Evolutionary conservation across 108 stramenopile species (phyloP).

Genomic region (Cylindrotheca fusiformis): DNA sequence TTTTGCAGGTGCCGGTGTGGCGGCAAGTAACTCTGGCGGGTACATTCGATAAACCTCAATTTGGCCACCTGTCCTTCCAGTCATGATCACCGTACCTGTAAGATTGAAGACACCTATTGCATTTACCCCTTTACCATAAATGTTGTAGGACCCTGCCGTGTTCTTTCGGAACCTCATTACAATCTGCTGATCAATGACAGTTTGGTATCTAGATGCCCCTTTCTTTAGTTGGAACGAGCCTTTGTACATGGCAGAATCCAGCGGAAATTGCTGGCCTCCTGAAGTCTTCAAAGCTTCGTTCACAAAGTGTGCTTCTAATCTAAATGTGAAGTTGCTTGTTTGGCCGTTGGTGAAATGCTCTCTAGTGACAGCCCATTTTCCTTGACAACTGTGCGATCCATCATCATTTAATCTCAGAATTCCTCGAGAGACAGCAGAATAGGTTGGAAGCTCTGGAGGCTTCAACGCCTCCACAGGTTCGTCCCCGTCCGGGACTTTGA

Average conservation of each 20-base stretch:
- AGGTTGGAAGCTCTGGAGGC: constrained; percentile 42
- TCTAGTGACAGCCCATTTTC: constrained; percentile 77
- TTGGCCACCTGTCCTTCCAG: constrained; percentile 65
- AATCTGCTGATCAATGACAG: constrained; percentile 68
- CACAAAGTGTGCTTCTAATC: constrained; percentile 61
- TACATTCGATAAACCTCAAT: constrained; percentile 81
- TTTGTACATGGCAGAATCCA: constrained; percentile 78
- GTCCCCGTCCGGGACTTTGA: constrained; percentile 36
- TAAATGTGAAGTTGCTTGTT: constrained; percentile 69
- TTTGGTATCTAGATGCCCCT: constrained; percentile 45
- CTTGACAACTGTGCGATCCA: constrained; percentile 68
- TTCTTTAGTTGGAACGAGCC: constrained; percentile 74
- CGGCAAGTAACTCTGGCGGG: constrained; percentile 37
- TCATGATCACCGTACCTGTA: constrained; percentile 61
- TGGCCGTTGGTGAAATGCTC: constrained; percentile 66
- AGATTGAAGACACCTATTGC: constrained; percentile 66
- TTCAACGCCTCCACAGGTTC: constrained; percentile 19
- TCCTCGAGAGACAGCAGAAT: constrained; percentile 72
- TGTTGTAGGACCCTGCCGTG: constrained; percentile 70
- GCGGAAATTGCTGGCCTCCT: constrained; percentile 47
- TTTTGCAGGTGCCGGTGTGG: constrained; percentile 27
- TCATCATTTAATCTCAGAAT: constrained; percentile 72
- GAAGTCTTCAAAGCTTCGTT: constrained; percentile 32
- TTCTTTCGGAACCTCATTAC: constrained; percentile 77
- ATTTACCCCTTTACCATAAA: constrained; percentile 81